Base-by-base conservation (phyloP, 129 eudicot species). In the Artemisia annua region DNA sequence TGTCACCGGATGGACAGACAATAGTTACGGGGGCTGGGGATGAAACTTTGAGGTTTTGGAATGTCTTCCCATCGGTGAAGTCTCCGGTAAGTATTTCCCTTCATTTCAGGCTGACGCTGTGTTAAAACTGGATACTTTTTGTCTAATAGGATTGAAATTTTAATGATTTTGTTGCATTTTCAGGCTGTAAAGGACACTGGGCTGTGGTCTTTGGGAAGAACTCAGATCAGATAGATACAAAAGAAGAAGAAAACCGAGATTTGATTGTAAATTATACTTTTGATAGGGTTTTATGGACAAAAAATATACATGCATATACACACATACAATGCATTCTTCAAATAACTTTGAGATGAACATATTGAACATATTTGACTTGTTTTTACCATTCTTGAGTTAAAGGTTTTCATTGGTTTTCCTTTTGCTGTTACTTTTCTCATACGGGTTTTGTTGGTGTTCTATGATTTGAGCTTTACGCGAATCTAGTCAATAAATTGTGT, bases 1-100 rank as follows among this genome's bases (percentile, higher is more conserved):
- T 82, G 82, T 94, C 99, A 48, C 99, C 99, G 15, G 99, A 94
- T 85, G 99, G 99, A 35, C 99, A 93, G 88, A 94, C 99, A 7
- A 90, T 94, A 63, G 99, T 94, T 69, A 94, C 99, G 19, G 99
- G 97, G 43, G 99, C 99, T 0, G 99, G 99, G 43, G 97, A 94
- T 39, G 99, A 94, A 74, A 94, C 99, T 0, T 82, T 94, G 57
- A 69, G 99, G 49, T 94, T 94, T 79, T 94, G 99, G 99, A 94
- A 94, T 69, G 90, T 90, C 17, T 94, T 94, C 84, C 99, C 99
- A 19, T 94, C 97, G 1, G 80, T 85, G 13, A 94, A 88, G 74
- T 82, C 97, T 16, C 92, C 88, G 69, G 98, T 92, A 78, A 17
- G 59, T 50, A 4, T 15, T 66, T 57, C 48, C 9, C 19, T 3